Percentiles rank a stretch among this genome's conserved stretches.
Evolutionary conservation across 345 rosid genomes (phyloP).

Genomic region (Salix purpurea): DNA sequence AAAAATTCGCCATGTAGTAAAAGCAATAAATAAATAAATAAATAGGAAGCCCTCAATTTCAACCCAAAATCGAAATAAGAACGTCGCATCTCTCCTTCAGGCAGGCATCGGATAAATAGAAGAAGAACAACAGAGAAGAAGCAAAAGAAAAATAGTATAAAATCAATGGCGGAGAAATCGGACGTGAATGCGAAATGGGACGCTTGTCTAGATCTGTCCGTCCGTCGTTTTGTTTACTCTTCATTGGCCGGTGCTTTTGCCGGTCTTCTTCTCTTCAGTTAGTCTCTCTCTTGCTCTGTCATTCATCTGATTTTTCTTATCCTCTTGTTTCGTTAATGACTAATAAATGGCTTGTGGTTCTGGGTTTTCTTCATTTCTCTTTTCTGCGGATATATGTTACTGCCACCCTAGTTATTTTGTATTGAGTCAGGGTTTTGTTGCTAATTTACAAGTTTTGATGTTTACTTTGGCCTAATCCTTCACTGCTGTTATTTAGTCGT

Average conservation of each 20-base stretch:
- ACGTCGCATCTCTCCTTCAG: no score
- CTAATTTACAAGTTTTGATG: neutral
- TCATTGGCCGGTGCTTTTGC: slow-evolving; percentile 75
- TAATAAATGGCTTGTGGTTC: neutral
- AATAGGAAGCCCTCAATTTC: no score
- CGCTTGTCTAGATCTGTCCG: slow-evolving; percentile 77
- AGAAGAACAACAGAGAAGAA: neutral
- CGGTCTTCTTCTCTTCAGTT: slow-evolving; percentile 87
- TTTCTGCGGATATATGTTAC: neutral
- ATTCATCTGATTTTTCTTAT: neutral
- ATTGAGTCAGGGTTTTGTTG: neutral
- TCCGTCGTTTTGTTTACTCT: slow-evolving; percentile 78
- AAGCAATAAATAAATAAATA: no score
- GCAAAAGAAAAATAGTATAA: neutral
- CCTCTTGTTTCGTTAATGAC: neutral
- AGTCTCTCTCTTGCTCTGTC: slow-evolving; percentile 12
- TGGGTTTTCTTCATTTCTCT: no score
- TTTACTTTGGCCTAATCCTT: neutral
- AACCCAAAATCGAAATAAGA: no score
- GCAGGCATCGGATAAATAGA: no score
- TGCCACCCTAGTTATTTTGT: neutral
- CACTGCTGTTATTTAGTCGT: neutral
- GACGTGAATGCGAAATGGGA: slow-evolving; percentile 73
- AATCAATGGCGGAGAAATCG: slow-evolving; percentile 13
- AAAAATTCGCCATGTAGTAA: no score